Percentiles rank a stretch among this genome's conserved stretches.
Conservation (phyloP, 371 early-diverging fungal species). For the Blyttiomyces sp. region DNA sequence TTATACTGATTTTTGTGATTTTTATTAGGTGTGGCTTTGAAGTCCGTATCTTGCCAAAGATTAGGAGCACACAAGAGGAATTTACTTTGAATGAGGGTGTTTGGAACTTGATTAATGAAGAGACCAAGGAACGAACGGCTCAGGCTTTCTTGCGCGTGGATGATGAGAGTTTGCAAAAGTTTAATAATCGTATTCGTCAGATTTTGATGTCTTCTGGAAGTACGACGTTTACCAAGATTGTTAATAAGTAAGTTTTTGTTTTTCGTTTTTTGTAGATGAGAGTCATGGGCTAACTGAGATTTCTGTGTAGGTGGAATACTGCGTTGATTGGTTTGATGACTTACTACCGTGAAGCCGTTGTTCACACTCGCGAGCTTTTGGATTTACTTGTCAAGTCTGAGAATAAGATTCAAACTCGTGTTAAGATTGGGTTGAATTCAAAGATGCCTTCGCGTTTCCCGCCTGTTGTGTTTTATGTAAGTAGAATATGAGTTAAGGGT, state of each 20-base stretch:
- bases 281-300: not conserved
- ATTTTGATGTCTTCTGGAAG: constrained; percentile 96
- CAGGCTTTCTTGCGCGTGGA: constrained; percentile 94
- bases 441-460: constrained; percentile 99
- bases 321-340: constrained; percentile 95
- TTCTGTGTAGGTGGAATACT: constrained; percentile 48
- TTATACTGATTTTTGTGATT: not conserved
- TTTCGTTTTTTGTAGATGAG: not conserved
- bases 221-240: constrained; percentile 97
- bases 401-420: constrained; percentile 97
- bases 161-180: constrained; percentile 85
- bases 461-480: constrained; percentile 84
- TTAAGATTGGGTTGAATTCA: constrained; percentile 98
- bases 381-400: constrained; percentile 95
- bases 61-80: constrained; percentile 79
- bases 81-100: constrained; percentile 92
- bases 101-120: constrained; percentile 95
- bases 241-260: constrained; percentile 94
- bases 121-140: constrained; percentile 96
- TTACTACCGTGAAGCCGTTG: constrained; percentile 97
- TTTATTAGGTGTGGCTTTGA: constrained; percentile 80
- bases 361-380: constrained; percentile 93
- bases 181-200: constrained; percentile 95
- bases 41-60: constrained; percentile 86
- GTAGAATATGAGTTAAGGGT: too few species aligned